phyloP scores from a whole-genome alignment of 345 rosid species.

The Abelmoschus esculentus region DNA sequence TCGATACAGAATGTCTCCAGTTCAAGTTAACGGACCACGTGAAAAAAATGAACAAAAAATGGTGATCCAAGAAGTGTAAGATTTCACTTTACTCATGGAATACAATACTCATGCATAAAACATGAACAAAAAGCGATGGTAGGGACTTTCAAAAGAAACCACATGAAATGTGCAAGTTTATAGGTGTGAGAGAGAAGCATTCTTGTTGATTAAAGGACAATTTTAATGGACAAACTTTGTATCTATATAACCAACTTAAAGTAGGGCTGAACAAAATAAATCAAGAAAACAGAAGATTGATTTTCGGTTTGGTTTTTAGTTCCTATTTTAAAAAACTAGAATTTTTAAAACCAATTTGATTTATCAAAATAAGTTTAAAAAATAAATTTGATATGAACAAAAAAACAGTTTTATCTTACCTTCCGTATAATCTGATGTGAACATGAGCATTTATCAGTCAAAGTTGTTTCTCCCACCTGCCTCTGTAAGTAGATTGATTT shows the following conservation, averaged over 20 bases:
- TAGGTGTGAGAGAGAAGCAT: background rate
- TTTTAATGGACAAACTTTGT: background rate
- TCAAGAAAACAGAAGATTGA: background rate
- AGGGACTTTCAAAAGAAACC: background rate
- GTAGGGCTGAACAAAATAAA: background rate
- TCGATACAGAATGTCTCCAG: conserved; percentile 88
- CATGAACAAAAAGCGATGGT: background rate
- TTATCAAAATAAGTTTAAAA: no score
- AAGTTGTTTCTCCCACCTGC: no score
- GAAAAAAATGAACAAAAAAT: no score
- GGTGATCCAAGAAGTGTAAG: conserved; percentile 20
- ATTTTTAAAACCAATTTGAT: background rate
- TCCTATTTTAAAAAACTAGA: background rate
- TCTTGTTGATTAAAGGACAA: conserved; percentile 2
- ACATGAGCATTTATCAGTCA: no score
- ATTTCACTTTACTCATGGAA: conserved; percentile 8
- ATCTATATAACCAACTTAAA: background rate
- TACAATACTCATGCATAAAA: background rate
- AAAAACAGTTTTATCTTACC: no score
- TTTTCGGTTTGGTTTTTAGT: background rate
- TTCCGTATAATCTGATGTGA: no score
- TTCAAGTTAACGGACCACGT: no score
- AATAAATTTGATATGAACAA: no score
- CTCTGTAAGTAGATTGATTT: no score
- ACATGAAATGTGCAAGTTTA: background rate